These are phyloP conservation scores for Hyaloscypha hepaticicola DNA, from an alignment of 495 filamentous ascomycete species.

Conservation along the genomic window DNA sequence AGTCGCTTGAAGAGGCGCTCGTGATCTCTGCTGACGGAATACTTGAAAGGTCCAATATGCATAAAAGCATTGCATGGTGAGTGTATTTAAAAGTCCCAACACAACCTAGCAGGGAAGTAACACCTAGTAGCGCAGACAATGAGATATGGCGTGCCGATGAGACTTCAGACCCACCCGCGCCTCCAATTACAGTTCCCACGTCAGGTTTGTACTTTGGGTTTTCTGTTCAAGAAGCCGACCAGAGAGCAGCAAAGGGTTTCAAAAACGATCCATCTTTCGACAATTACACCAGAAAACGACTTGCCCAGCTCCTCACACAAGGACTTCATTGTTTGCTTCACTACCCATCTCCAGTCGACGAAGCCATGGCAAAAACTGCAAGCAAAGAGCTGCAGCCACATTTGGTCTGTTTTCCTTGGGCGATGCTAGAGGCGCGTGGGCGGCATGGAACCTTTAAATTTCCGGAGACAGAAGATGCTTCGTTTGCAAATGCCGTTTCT, in stretches of 20 bases:
- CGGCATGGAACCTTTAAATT: not conserved
- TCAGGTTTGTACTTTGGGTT: slow-evolving; percentile 18
- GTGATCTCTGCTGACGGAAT: not conserved
- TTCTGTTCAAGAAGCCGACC: not conserved
- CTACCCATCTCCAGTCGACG: not conserved
- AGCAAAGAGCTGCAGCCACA: not conserved
- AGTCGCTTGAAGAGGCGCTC: not conserved
- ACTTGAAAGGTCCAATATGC: not conserved
- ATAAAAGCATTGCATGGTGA: slow-evolving; percentile 10
- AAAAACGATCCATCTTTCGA: slow-evolving; percentile 6
- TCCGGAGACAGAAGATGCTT: slow-evolving; percentile 1
- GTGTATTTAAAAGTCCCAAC: not conserved
- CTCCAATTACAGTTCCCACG: not conserved
- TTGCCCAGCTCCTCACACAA: slow-evolving; percentile 6
- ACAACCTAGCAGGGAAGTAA: not conserved
- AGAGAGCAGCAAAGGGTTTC: not conserved
- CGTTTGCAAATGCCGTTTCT: not conserved
- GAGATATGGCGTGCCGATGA: slow-evolving; percentile 4
- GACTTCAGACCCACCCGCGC: not conserved
- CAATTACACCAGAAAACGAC: not conserved
- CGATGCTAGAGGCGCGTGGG: not conserved
- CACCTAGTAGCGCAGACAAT: not conserved
- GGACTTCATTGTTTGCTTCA: slow-evolving; percentile 10
- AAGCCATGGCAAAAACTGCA: not conserved
- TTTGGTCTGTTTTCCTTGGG: slow-evolving; percentile 20